Percentiles rank a stretch among this genome's conserved stretches.
Conservation (phyloP, 2,329 filamentous ascomycete species). For the Fusarium nelsonii region DNA sequence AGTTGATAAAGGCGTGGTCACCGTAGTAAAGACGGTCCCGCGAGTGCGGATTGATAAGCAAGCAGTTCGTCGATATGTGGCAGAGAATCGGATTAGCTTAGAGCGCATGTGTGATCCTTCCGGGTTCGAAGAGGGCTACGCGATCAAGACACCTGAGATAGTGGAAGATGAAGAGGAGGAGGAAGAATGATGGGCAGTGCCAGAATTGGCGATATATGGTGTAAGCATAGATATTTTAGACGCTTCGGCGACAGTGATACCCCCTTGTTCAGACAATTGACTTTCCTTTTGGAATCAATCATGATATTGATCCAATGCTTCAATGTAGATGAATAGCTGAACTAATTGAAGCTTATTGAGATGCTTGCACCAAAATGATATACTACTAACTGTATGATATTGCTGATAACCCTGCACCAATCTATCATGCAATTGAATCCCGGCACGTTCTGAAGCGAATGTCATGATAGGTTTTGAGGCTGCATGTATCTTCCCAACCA, state of each 20-base stretch:
- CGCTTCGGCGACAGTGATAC: constrained; percentile 44
- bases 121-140: constrained; percentile 79
- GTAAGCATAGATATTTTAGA: constrained; percentile 25
- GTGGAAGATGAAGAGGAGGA: constrained; percentile 52
- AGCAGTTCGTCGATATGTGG: constrained; percentile 75
- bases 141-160: constrained; percentile 58
- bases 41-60: constrained; percentile 67
- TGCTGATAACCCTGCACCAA: background rate
- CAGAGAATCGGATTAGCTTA: constrained; percentile 71
- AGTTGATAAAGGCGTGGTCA: constrained; percentile 48
- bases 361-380: background rate
- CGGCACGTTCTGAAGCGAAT: constrained; percentile 24
- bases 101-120: constrained; percentile 76
- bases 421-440: constrained; percentile 22
- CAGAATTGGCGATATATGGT: constrained; percentile 1
- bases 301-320: background rate
- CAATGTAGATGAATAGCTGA: background rate
- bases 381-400: background rate
- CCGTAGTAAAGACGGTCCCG: constrained; percentile 53
- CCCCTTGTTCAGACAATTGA: constrained; percentile 34
- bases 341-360: background rate
- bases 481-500: background rate
- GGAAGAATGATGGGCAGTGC: constrained; percentile 31
- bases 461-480: background rate
- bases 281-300: constrained; percentile 12